phyloP scores from a whole-genome alignment of 2,329 filamentous ascomycete genomes.

The Reticulascus tulasneorum region DNA sequence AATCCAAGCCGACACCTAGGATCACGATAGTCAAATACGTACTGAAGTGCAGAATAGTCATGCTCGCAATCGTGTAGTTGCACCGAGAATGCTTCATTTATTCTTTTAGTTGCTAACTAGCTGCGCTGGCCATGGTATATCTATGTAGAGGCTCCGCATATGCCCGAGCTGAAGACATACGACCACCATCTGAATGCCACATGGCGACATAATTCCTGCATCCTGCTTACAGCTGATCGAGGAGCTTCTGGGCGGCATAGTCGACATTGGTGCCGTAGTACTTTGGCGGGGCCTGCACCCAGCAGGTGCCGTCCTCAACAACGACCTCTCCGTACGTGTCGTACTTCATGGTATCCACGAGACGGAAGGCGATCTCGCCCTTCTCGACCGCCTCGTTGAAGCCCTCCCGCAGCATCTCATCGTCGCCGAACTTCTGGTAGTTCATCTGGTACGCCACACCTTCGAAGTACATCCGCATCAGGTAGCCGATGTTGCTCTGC shows the following conservation, averaged over 20 bases:
- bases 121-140: no score
- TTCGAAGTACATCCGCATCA: slow-evolving; percentile 39
- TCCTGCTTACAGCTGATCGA: slow-evolving; percentile 26
- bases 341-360: slow-evolving; percentile 41
- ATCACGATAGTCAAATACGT: no score
- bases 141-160: no score
- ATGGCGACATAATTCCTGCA: no score
- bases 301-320: slow-evolving; percentile 45
- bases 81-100: no score
- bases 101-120: no score
- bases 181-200: no score
- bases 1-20: no score
- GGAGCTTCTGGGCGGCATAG: slow-evolving; percentile 28
- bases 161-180: no score
- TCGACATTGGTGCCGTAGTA: slow-evolving; percentile 33
- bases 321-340: slow-evolving; percentile 40
- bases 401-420: slow-evolving; percentile 46
- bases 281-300: slow-evolving; percentile 39
- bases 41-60: no score
- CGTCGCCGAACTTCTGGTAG: slow-evolving; percentile 40
- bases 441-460: slow-evolving; percentile 36
- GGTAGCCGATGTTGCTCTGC: slow-evolving; percentile 38
- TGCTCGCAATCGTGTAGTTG: no score
- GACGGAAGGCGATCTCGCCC: slow-evolving; percentile 37
- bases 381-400: slow-evolving; percentile 42